Conservation (phyloP, 768 basidiomycete species). For the Sporobolomyces phaffii region DNA sequence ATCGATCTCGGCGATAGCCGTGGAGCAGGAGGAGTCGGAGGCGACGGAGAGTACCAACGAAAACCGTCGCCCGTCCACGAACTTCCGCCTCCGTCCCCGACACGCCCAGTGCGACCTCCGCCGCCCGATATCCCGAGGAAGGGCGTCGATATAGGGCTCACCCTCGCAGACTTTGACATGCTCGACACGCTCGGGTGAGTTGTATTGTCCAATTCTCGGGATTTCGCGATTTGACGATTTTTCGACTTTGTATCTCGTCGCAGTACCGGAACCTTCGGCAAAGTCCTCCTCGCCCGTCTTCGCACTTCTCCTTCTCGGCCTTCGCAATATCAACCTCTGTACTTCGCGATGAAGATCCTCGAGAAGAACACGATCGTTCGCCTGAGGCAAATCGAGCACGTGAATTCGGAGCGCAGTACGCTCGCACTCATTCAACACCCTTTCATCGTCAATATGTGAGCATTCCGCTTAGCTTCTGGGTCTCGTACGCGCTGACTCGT, state of each 20-base stretch:
- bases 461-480: background rate
- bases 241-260: background rate
- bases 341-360: constrained; percentile 84
- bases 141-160: constrained; percentile 39
- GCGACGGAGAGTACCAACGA: background rate
- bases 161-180: constrained; percentile 41
- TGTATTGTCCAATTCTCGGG: too few species aligned
- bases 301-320: constrained; percentile 50
- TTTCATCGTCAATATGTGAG: constrained; percentile 91
- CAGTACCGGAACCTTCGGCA: constrained; percentile 92
- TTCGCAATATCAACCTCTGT: constrained; percentile 53
- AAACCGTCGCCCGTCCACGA: background rate
- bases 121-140: constrained; percentile 24
- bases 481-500: background rate
- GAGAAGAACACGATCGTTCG: constrained; percentile 76
- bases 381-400: constrained; percentile 93
- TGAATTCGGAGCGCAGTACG: constrained; percentile 91
- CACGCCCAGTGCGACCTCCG: background rate
- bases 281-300: constrained; percentile 82
- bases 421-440: constrained; percentile 86
- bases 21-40: background rate
- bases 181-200: constrained; percentile 43
- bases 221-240: background rate
- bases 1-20: too few species aligned
- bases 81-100: background rate